Percentiles rank a stretch among this genome's conserved stretches.
phyloP scores from a whole-genome alignment of 1,284 basidiomycete species.

The Tilletia indica region DNA sequence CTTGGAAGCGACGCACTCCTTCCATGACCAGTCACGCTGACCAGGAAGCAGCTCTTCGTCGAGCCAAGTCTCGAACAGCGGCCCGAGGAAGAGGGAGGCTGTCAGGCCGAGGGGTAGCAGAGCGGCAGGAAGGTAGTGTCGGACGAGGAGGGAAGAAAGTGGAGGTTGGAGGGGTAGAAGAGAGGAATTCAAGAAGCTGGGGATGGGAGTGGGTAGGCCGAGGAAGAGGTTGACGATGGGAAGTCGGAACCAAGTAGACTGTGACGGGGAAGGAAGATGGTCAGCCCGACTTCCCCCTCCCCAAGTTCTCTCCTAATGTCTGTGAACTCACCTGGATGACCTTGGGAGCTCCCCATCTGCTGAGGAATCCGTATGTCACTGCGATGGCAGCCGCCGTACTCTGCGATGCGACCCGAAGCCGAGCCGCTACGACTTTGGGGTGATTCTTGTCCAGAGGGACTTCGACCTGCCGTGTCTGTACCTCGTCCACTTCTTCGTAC shows the following conservation, averaged over 20 bases:
- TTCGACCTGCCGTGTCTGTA: conserved; percentile 11
- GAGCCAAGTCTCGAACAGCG: conserved; percentile 67
- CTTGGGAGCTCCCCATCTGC: conserved; percentile 19
- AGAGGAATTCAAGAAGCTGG: conserved; percentile 30
- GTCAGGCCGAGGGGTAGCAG: conserved; percentile 67
- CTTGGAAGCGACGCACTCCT: conserved; percentile 57
- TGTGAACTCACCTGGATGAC: conserved; percentile 20
- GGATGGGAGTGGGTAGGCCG: conserved; percentile 38
- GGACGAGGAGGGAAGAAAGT: conserved; percentile 15
- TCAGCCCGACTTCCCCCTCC: conserved; percentile 18
- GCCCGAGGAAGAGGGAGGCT: conserved; percentile 77
- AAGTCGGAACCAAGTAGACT: conserved; percentile 11
- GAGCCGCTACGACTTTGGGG: conserved; percentile 32
- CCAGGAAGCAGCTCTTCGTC: conserved; percentile 66
- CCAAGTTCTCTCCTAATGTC: neutral
- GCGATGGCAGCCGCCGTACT: conserved; percentile 25
- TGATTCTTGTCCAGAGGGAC: conserved; percentile 27
- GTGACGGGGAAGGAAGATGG: conserved; percentile 35
- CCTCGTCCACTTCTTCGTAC: conserved; percentile 27
- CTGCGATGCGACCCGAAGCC: conserved; percentile 33
- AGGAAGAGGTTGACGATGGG: conserved; percentile 30
- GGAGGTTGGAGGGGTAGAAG: conserved; percentile 35
- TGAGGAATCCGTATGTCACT: conserved; percentile 25
- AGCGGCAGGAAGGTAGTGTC: conserved; percentile 23
- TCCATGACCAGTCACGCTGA: conserved; percentile 57